Evolutionary conservation across 106 monocot species (phyloP).

Genomic region (Chionographis japonica): DNA sequence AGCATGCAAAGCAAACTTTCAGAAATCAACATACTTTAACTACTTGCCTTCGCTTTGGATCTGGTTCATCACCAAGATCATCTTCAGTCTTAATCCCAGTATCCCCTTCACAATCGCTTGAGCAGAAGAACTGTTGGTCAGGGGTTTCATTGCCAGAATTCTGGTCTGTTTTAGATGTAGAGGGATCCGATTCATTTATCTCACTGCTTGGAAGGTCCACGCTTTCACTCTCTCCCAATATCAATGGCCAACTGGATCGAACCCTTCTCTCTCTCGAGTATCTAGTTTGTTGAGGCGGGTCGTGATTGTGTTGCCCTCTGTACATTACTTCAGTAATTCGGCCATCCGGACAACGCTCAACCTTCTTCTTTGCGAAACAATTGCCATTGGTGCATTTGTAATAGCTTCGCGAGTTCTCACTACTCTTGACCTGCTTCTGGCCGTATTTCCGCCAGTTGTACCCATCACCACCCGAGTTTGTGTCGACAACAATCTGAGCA

Average conservation of each 20-base stretch:
- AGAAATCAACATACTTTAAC: neutral
- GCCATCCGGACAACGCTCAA: constrained; percentile 66
- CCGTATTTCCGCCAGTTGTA: constrained; percentile 84
- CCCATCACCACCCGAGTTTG: constrained; percentile 33
- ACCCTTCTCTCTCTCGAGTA: constrained; percentile 38
- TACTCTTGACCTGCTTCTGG: constrained; percentile 82
- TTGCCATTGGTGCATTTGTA: constrained; percentile 57
- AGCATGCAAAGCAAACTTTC: neutral
- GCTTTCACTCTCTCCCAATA: constrained; percentile 15
- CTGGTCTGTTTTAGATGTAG: constrained; percentile 20
- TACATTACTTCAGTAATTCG: constrained; percentile 48
- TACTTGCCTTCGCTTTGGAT: constrained; percentile 71
- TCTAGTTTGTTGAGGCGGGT: constrained; percentile 47
- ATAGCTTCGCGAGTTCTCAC: constrained; percentile 65
- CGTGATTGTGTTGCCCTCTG: constrained; percentile 53
- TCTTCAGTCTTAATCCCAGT: constrained; percentile 40
- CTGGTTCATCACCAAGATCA: constrained; percentile 40
- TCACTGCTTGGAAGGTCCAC: constrained; percentile 13
- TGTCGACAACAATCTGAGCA: constrained; percentile 9
- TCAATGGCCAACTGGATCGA: constrained; percentile 11
- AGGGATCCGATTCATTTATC: constrained; percentile 17
- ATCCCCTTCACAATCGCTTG: constrained; percentile 95
- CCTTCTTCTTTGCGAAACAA: constrained; percentile 75
- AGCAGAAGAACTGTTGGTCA: constrained; percentile 59
- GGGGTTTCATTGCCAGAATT: constrained; percentile 20